Percentiles rank a stretch among this genome's conserved stretches.
Conservation (phyloP, 2,329 filamentous ascomycete genomes). For the Blastomyces gilchristii region DNA sequence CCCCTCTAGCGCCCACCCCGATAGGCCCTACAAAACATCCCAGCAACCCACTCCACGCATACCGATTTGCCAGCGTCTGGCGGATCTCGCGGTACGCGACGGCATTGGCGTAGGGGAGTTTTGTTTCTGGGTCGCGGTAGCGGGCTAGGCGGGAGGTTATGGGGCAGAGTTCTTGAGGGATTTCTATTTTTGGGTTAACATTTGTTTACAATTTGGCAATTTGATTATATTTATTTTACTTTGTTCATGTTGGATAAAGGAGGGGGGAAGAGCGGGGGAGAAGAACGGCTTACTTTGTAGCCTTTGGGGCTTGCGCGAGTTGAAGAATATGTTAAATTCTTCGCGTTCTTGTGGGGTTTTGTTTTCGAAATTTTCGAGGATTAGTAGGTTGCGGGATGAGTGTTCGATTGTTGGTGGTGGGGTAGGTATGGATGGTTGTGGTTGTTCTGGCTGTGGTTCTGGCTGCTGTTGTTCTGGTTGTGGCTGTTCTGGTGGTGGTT, state of each 20-base stretch:
- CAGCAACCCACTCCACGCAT: constrained; percentile 70
- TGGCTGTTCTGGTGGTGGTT: background rate
- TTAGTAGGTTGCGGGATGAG: constrained; percentile 43
- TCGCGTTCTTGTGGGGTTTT: constrained; percentile 44
- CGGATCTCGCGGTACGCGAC: constrained; percentile 71
- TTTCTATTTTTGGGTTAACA: constrained; percentile 26
- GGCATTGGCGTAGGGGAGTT: constrained; percentile 67
- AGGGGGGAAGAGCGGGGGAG: no score
- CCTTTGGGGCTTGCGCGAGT: constrained; percentile 40
- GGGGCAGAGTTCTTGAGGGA: constrained; percentile 52
- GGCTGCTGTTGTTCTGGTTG: background rate
- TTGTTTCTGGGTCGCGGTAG: constrained; percentile 77
- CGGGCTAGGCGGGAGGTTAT: constrained; percentile 73
- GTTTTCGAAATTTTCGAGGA: constrained; percentile 49
- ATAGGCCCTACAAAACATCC: constrained; percentile 69
- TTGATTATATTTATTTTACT: background rate
- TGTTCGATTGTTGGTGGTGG: constrained; percentile 11
- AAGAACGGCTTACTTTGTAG: constrained; percentile 39
- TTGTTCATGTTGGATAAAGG: background rate
- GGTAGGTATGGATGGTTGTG: background rate
- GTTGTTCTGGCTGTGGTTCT: no score
- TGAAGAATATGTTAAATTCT: constrained; percentile 48
- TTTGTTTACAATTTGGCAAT: no score
- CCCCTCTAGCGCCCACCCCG: constrained; percentile 55
- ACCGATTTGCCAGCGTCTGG: constrained; percentile 60